Base-by-base conservation (phyloP, 768 basidiomycete genomes). In the Rhizopogon sp. region DNA sequence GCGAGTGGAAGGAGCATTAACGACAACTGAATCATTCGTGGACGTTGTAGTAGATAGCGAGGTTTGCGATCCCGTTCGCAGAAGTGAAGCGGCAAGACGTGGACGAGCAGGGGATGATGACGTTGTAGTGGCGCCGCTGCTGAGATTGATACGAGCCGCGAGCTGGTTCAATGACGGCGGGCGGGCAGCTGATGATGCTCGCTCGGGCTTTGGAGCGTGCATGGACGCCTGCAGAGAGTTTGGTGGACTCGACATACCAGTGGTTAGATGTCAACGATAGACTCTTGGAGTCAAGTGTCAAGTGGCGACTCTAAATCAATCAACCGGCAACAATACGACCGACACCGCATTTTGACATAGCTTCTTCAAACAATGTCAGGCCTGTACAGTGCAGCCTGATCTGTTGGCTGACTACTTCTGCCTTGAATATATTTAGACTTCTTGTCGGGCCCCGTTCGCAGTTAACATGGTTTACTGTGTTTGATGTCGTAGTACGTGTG, bases 121-220 rank as follows among this genome's bases (percentile, higher is more conserved):
- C 43, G 68, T 3, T 13, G 58, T 46, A 39, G 56, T 6, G 14
- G 62, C 62, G 8, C 65, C 55, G 14, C 61, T 44, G 46, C 73
- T 81, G 50, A 78, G 71, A 62, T 76, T 81, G 67, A 90, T 88
- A 47, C 88, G 83, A 5, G 89, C 89, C 2, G 87, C 90, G 53
- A 92, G 83, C 69, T 90, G 87, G 72, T 89, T 87, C 13, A 92
- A 78, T 6, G 90, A 90, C 0, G 88, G 88, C 16, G 84, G 74
- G 22, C 88, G 81, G 28, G 64, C 39, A 28, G 61, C 61, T 6
- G 71, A 20, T 6, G 60, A 50, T n/a, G 71, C 53, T 16, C 73
- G 67, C 46, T 77, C 76, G 20, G 74, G 65, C 59, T 74, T 76
- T 44, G 73, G 66, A 2, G 63, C 70, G 49, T 73, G 68, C 56